phyloP scores from a whole-genome alignment of 306 rosid species.

The Gleditsia sinensis region DNA sequence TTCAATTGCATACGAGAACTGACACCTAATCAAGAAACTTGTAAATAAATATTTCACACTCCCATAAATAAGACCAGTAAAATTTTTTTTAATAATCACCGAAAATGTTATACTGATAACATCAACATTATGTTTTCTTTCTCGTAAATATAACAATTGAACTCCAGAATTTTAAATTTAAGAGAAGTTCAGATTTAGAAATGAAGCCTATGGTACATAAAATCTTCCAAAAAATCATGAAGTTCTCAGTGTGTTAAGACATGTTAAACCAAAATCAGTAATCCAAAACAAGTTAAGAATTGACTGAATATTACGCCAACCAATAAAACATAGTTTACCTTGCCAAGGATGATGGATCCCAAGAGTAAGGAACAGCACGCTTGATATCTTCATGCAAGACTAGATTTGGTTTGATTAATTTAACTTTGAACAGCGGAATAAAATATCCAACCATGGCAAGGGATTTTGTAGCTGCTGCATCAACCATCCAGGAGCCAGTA shows the following conservation, averaged over 20 bases:
- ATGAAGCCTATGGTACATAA: not conserved
- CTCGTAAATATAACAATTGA: not conserved
- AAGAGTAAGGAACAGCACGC: slow-evolving; percentile 84
- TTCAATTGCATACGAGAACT: not conserved
- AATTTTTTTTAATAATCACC: not conserved
- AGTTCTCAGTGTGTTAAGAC: not conserved
- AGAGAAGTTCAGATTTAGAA: not conserved
- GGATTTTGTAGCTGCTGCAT: slow-evolving; percentile 84
- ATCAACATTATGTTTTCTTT: not conserved
- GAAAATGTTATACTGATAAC: slow-evolving; percentile 1
- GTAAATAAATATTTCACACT: not conserved
- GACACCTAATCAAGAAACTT: not conserved
- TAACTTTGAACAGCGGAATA: slow-evolving; percentile 67
- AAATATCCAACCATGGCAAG: slow-evolving; percentile 89
- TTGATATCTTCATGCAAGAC: slow-evolving; percentile 71
- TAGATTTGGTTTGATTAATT: slow-evolving; percentile 55
- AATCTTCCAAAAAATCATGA: not conserved
- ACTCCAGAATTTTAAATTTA: not conserved
- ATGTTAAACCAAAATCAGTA: slow-evolving; percentile 13
- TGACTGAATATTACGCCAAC: not conserved
- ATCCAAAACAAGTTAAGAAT: not conserved
- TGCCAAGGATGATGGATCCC: slow-evolving; percentile 96
- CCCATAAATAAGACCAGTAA: slow-evolving; percentile 11
- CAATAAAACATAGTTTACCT: slow-evolving; percentile 50
- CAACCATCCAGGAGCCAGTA: slow-evolving; percentile 84